Evolutionary conservation across 2,329 filamentous ascomycete genomes (phyloP), one percentile per base, ranked within the genome.

Genomic region (Pseudogymnoascus sp.): DNA sequence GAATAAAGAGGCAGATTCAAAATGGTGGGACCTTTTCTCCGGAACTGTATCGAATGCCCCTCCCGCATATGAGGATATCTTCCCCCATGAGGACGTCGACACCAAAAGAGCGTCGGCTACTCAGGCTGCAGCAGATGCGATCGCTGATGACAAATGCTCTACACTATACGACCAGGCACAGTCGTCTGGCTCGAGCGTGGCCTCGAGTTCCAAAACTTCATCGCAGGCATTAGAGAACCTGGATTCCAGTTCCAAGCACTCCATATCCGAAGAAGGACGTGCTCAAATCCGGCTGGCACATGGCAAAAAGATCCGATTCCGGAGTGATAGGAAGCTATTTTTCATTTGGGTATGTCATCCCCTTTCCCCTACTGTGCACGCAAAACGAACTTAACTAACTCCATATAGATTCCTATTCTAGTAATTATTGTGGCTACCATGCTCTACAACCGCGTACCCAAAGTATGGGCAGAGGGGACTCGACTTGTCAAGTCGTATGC

Each of bases 61-160:
- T 7, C 90, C 90, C 8, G 84, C 90, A 0, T 95, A 95, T 67
- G 87, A 92, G 62, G 90, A 93, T 59, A 84, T 95, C 28, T 95
- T 86, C 72, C 90, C 89, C 1, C 75, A 78, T 62, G 69, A 69
- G 36, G 77, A 80, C 49, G 66, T 80, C 14, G 82, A 87, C 63
- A 76, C 75, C 23, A 88, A 88, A 73, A 80, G 83, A 68, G 77
- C 80, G 16, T 82, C 83, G n/a, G 84, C 82, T 1, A 78, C 80
- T 7, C 78, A 79, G 62, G 86, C 85, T 2, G 82, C 82, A 1
- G 81, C 79, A 12, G 85, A 88, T 28, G 80, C 79, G 2, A 79
- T 83, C 63, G 83, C 84, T 3, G 84, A 88, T 68, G 75, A 76
- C 38, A 87, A 86, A 70, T 87, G 82, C 65, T 74, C 80, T 2